Evolutionary conservation across 1,284 basidiomycete genomes (phyloP), one percentile per base, ranked within the genome.

Genomic region (Boletellus deceptivus): DNA sequence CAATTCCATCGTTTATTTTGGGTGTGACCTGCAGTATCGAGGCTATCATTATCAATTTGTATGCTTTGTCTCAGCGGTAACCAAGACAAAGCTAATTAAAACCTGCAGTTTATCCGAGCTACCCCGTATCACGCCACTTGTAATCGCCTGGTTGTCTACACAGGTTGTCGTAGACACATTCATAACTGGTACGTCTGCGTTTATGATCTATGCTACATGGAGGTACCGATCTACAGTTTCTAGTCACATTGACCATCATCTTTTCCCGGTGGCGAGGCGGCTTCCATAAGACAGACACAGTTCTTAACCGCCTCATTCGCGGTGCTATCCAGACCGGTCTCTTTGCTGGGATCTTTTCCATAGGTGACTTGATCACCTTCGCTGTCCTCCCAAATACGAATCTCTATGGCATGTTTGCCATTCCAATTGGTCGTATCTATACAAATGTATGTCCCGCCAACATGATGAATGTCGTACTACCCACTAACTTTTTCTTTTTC

Each of bases 241-340:
- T 50, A 45, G 61, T 56, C n/a, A 62, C 54, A 3, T 61, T 78
- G 45, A 61, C 67, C 6, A 64, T 61, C 35, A 57, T 70, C 3
- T 67, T 79, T 17, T 53, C 52, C 25, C 70, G 67, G 14, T 73
- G 73, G 7, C 65, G 72, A 37, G 77, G 75, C 10, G 77, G 77
- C 14, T 74, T 75, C 59, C 64, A 60, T 17, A 68, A 60, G 46
- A 78, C 74, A 5, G 75, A 79, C 51, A 72, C 65, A 0, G 67
- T 77, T 29, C 68, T 79, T 52, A 73, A 73, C 53, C 69, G 71
- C 24, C 62, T 78, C 4, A 77, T 77, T 52, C 70, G 76, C 33
- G 73, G 73, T 24, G 74, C 74, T 14, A 62, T 79, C 25, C 77
- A 77, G 53, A 78, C 77, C 1, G 71, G 70, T 38, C 53, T 77